Percentiles rank a stretch among this genome's conserved stretches.
Conservation (phyloP, 306 rosid genomes). For the Glycine latifolia region DNA sequence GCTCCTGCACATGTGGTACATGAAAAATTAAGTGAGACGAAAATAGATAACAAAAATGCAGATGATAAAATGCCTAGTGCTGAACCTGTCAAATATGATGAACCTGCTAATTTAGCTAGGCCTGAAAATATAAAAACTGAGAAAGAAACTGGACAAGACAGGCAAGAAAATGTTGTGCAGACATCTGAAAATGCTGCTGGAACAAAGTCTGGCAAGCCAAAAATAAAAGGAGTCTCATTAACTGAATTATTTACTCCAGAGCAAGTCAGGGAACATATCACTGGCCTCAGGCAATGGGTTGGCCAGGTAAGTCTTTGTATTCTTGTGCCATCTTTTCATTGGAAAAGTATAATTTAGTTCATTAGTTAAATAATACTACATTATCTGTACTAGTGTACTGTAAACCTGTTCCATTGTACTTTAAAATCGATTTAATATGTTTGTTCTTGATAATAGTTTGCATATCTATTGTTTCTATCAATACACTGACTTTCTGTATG, state of each 20-base stretch:
- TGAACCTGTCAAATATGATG: constrained; percentile 53
- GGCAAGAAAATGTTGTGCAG: constrained; percentile 65
- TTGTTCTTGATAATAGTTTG: constrained; percentile 25
- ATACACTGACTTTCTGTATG: not conserved
- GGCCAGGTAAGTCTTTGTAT: constrained; percentile 78
- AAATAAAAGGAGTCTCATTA: constrained; percentile 90
- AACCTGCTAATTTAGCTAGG: constrained; percentile 62
- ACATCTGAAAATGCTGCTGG: constrained; percentile 65
- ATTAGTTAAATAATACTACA: constrained; percentile 12
- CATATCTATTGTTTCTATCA: not conserved
- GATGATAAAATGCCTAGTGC: constrained; percentile 58
- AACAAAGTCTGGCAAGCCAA: constrained; percentile 97
- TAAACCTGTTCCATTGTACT: constrained; percentile 29
- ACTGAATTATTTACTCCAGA: constrained; percentile 95
- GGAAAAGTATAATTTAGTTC: not conserved
- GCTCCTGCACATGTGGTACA: constrained; percentile 51
- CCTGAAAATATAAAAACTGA: constrained; percentile 69
- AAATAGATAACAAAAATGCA: constrained; percentile 52
- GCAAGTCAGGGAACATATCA: constrained; percentile 87
- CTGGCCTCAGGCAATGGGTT: constrained; percentile 95
- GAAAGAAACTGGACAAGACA: constrained; percentile 70
- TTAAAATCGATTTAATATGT: constrained; percentile 14
- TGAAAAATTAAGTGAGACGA: constrained; percentile 62
- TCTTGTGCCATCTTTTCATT: constrained; percentile 2
- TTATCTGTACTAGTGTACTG: not conserved